phyloP scores from a whole-genome alignment of 129 eudicot species.

The Chrysanthemum seticuspe region DNA sequence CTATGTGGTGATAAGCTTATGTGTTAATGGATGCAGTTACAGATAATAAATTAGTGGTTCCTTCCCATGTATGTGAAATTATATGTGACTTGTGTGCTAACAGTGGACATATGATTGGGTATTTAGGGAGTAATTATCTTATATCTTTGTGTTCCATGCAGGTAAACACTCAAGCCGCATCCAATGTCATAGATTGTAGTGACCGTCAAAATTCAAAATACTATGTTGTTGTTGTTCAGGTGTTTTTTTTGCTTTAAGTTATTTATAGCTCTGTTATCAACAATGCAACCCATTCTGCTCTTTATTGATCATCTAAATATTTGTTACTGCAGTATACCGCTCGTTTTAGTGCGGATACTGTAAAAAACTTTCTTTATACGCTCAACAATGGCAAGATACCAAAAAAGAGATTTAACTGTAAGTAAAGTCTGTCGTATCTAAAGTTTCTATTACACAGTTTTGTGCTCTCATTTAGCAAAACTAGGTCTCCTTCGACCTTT shows the following conservation, averaged over 20 bases:
- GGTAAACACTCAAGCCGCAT: constrained; percentile 94
- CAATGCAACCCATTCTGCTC: background rate
- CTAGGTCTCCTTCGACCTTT: background rate
- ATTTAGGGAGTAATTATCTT: background rate
- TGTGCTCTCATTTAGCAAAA: background rate
- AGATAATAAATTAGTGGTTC: background rate
- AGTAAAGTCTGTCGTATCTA: constrained; percentile 31
- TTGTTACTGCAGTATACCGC: constrained; percentile 66
- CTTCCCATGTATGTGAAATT: background rate
- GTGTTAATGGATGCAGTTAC: constrained; percentile 9
- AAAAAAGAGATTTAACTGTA: constrained; percentile 92
- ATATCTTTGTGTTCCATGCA: constrained; percentile 29
- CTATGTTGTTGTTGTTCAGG: constrained; percentile 96
- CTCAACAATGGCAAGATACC: constrained; percentile 88
- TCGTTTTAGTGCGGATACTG: constrained; percentile 86
- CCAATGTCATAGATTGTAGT: constrained; percentile 75
- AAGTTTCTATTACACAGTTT: background rate
- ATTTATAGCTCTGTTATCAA: constrained; percentile 4
- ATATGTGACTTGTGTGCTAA: background rate
- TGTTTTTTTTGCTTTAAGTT: constrained; percentile 16
- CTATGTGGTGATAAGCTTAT: no score
- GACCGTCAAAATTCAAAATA: constrained; percentile 84
- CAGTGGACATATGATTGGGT: background rate
- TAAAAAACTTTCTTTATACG: constrained; percentile 73
- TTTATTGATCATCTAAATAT: background rate